Base-by-base conservation (phyloP, 202 grass and related monocot species). In the Saccharum hybrid region DNA sequence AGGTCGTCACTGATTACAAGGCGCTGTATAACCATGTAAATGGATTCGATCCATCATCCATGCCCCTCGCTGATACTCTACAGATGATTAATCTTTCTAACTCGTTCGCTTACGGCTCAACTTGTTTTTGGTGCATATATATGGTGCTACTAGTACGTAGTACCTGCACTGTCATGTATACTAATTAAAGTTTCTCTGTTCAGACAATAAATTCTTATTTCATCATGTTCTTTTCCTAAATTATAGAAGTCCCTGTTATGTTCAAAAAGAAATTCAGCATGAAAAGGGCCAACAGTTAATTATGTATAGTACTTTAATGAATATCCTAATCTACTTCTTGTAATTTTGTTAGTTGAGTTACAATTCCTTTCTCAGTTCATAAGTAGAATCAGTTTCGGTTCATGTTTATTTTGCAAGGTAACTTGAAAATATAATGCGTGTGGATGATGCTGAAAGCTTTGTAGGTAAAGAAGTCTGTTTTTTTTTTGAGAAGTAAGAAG, bases 21-120 rank as follows among this genome's bases (percentile, higher is more conserved):
- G 4, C 42, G 6, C 28, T 79, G 42, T 3, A 66, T 34, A 66
- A 51, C 3, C 43, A 79, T 79, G 76, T 79, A 67, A 67, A 21
- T 26, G 21, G 21, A 28, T 28, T 70, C 40, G n/a, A 71, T 45
- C 31, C 33, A 38, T 7, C 63, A 38, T 7, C 63, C 31, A 5
- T 13, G 4, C 4, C 60, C 1, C 23, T 63, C 16, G 10, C 59
- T 26, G 21, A 4, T 26, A 33, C 31, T 33, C 31, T 33, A 33
- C 31, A 33, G 2, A 16, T 54, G 4, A 57, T 63, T 4, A 5
- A 31, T 64, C 12, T 67, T 7, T 38, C 15, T 37, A 13, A 38
- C 33, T 67, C 64, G 2, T 67, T 36, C 8, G 13, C 5, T 34
- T 33, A 65, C 1, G 4, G 28, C 12, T 16, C 61, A 12, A 2